Conservation (phyloP, 2,329 filamentous ascomycete species). For the Dactylellina sp. region DNA sequence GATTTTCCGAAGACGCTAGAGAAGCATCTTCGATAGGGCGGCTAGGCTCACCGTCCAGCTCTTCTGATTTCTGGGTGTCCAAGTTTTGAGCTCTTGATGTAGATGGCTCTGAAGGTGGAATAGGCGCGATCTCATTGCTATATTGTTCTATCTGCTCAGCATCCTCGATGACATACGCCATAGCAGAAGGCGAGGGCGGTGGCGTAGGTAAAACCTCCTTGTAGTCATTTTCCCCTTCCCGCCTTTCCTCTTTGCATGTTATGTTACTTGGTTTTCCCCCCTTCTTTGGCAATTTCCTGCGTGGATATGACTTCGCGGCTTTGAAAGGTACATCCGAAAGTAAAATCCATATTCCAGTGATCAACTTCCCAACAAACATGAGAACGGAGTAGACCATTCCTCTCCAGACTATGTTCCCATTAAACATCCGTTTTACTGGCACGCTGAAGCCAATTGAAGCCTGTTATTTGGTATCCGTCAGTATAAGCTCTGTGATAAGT, state of each 20-base stretch:
- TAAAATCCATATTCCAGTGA: constrained; percentile 72
- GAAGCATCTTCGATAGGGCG: background rate
- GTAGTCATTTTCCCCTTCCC: background rate
- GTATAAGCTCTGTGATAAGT: background rate
- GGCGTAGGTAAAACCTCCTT: background rate
- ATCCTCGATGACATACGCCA: background rate
- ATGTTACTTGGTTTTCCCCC: background rate
- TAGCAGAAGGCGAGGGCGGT: constrained; percentile 6
- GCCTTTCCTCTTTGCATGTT: too few relatives aligned
- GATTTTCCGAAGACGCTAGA: background rate
- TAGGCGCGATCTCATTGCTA: constrained; percentile 5
- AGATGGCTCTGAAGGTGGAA: background rate
- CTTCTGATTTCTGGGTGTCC: background rate
- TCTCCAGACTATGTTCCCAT: constrained; percentile 74
- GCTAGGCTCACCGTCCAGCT: background rate
- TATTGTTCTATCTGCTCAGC: background rate
- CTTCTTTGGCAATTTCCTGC: background rate
- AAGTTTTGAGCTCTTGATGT: background rate
- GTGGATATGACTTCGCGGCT: constrained; percentile 60
- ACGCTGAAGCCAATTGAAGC: constrained; percentile 81
- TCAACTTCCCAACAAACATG: constrained; percentile 74
- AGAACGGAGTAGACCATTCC: constrained; percentile 78
- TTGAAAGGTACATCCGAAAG: constrained; percentile 58
- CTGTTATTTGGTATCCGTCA: constrained; percentile 58
- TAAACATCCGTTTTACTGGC: constrained; percentile 77